Percentiles rank a stretch among this genome's conserved stretches.
Conservation (phyloP, 2,329 filamentous ascomycete species). For the Xylariaceae sp. region DNA sequence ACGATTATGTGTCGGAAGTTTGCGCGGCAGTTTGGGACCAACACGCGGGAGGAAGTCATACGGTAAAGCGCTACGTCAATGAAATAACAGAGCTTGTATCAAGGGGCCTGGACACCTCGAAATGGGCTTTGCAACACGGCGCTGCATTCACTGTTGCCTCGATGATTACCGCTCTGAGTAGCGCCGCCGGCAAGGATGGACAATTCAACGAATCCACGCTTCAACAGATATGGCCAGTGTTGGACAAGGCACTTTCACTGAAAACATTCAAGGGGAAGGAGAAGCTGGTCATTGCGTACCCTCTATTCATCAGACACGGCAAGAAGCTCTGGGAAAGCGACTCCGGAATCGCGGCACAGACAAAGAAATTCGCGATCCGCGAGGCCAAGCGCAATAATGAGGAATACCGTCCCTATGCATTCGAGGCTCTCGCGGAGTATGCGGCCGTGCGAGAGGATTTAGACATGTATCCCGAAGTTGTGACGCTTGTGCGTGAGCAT, state of each 20-base stretch:
- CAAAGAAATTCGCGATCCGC: constrained; percentile 74
- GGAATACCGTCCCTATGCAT: constrained; percentile 71
- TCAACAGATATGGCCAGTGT: constrained; percentile 68
- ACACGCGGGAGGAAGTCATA: constrained; percentile 78
- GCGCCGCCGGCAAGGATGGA: constrained; percentile 50
- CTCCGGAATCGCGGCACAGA: constrained; percentile 49
- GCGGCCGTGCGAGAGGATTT: constrained; percentile 62
- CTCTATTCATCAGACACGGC: constrained; percentile 66
- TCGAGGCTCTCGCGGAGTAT: constrained; percentile 67
- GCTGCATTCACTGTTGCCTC: constrained; percentile 76
- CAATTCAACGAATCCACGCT: constrained; percentile 57
- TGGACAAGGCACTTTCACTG: constrained; percentile 74
- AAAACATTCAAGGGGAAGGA: constrained; percentile 96
- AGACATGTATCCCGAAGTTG: constrained; percentile 63
- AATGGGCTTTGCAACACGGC: constrained; percentile 88
- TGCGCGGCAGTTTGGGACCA: constrained; percentile 85
- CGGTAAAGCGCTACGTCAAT: constrained; percentile 73
- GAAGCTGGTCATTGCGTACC: constrained; percentile 71
- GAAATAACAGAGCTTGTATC: constrained; percentile 71
- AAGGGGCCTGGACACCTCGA: constrained; percentile 66
- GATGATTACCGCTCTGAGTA: constrained; percentile 59
- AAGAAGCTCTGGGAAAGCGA: constrained; percentile 53
- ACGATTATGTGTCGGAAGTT: constrained; percentile 71
- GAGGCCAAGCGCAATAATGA: constrained; percentile 91
- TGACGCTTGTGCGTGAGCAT: constrained; percentile 56